Base-by-base conservation (phyloP, 768 basidiomycete species). In the Termitomyces sp. region DNA sequence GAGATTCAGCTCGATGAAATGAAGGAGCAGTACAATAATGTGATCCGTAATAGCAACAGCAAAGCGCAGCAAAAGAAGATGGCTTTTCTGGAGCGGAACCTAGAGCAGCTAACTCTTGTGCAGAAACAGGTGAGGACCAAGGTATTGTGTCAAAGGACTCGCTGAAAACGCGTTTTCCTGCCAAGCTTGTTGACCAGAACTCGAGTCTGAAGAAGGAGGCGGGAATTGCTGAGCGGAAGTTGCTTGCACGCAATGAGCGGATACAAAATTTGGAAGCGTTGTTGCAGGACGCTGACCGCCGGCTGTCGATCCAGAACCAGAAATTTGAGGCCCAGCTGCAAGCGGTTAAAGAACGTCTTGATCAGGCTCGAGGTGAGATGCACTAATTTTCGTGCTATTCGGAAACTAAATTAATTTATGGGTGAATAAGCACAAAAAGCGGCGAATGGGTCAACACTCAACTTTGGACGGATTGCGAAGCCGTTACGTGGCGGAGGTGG, bases 41-140 rank as follows among this genome's bases (percentile, higher is more conserved):
- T 98, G 56, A 94, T 97, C 64, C 88, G 93, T 59, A 97, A 97
- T 69, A 95, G 93, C 75, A 98, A 98, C 71, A 94, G 89, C 71
- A 95, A 96, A 70, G 93, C 96, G 7, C 97, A 99, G 63, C 93
- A 96, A 74, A 95, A 96, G 83, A 98, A 98, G 82, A 95, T 98
- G 90, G 91, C 93, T 12, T 97, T 98, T 82, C 72, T 99, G 53
- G 94, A 98, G 68, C 88, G 96, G 51, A 99, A 98, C 66, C 75
- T 99, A 51, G 95, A 98, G 66, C 93, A 96, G 66, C 74, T 98
- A 60, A 96, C 94, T 26, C 72, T 92, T 51, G 94, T 98, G 21
- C 97, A 98, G 81, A 97, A 98, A 71, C 94, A 98, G 85, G 95
- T 88, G 59, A 50, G 48, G 50, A 44, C n/a, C 24, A 28, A 58